Conservation (phyloP, 352 stramenopile species). For the Globisporangium polare region DNA sequence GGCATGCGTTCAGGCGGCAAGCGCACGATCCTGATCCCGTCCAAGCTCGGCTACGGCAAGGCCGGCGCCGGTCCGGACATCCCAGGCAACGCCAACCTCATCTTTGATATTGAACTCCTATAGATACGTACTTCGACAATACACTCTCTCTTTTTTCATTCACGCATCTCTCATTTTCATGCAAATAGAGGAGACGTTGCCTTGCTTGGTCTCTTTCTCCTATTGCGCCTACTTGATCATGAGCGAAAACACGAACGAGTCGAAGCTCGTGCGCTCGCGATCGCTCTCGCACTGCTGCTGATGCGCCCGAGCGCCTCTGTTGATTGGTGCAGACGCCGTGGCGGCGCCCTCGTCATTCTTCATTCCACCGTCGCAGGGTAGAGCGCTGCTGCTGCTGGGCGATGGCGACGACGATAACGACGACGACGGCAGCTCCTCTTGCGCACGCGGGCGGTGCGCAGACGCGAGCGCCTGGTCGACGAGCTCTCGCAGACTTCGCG, state of each 20-base stretch:
- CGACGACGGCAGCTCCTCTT: conserved; percentile 26
- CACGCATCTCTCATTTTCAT: not conserved
- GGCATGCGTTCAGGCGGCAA: conserved; percentile 87
- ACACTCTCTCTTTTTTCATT: conserved; percentile 5
- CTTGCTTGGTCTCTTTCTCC: not conserved
- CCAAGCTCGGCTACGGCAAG: conserved; percentile 92
- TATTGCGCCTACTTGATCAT: conserved; percentile 33
- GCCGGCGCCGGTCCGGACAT: conserved; percentile 77
- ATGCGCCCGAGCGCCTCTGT: not conserved
- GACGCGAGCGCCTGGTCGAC: conserved; percentile 25
- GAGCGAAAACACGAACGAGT: conserved; percentile 42
- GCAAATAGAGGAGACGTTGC: not conserved
- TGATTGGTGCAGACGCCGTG: not conserved
- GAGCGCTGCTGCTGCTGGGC: not conserved
- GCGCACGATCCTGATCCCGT: conserved; percentile 91
- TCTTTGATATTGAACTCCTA: conserved; percentile 94
- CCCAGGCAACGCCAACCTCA: conserved; percentile 90
- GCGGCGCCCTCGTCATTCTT: not conserved
- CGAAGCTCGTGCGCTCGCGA: conserved; percentile 35
- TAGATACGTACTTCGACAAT: conserved; percentile 25
- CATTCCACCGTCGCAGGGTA: not conserved
- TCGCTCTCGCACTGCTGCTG: conserved; percentile 7
- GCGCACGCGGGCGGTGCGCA: conserved; percentile 14
- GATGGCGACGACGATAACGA: conserved; percentile 8
- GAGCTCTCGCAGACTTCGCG: conserved; percentile 43